A percentile compares a stretch with the other conserved stretches of the same genome.
These are phyloP conservation scores for Microdochium bolleyi DNA, from an alignment of 2,329 filamentous ascomycete species.

Conservation along the genomic window DNA sequence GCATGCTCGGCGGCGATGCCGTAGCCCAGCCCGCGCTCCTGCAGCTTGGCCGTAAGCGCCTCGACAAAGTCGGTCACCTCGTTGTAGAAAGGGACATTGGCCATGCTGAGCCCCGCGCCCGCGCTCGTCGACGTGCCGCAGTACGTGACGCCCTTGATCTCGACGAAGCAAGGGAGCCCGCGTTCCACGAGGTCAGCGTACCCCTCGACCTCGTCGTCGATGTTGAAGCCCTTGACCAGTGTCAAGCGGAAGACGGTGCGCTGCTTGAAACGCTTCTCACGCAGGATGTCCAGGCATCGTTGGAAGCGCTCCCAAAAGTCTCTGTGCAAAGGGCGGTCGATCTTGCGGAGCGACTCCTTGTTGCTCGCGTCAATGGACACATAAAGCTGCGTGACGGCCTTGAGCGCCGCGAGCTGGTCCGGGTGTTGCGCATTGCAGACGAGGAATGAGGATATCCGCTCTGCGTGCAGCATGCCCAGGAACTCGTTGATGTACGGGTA, in stretches of 20 bases:
- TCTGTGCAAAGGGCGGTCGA: constrained; percentile 85
- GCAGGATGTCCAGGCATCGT: constrained; percentile 80
- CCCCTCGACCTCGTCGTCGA: constrained; percentile 84
- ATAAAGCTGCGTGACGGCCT: constrained; percentile 89
- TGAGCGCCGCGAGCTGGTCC: constrained; percentile 73
- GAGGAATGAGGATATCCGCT: constrained; percentile 87
- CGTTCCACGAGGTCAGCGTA: constrained; percentile 85
- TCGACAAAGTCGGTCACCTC: constrained; percentile 80
- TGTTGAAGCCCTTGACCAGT: constrained; percentile 95
- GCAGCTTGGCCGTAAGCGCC: constrained; percentile 62
- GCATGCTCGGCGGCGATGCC: constrained; percentile 93
- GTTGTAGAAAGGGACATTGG: constrained; percentile 93
- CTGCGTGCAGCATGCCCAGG: constrained; percentile 69
- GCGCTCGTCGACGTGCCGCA: constrained; percentile 84
- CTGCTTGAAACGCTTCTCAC: constrained; percentile 74
- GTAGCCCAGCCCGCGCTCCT: constrained; percentile 65
- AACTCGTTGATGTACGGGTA: constrained; percentile 97
- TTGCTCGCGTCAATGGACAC: constrained; percentile 95
- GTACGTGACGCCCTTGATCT: constrained; percentile 95
- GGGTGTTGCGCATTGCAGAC: constrained; percentile 98
- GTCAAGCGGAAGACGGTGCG: constrained; percentile 92
- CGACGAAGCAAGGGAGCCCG: constrained; percentile 83
- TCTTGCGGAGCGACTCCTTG: constrained; percentile 75
- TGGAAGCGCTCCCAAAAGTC: constrained; percentile 98
- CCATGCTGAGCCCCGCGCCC: constrained; percentile 86